These are phyloP conservation scores for Verbena officinalis DNA, from an alignment of 257 asterid genomes.

Conservation along the genomic window DNA sequence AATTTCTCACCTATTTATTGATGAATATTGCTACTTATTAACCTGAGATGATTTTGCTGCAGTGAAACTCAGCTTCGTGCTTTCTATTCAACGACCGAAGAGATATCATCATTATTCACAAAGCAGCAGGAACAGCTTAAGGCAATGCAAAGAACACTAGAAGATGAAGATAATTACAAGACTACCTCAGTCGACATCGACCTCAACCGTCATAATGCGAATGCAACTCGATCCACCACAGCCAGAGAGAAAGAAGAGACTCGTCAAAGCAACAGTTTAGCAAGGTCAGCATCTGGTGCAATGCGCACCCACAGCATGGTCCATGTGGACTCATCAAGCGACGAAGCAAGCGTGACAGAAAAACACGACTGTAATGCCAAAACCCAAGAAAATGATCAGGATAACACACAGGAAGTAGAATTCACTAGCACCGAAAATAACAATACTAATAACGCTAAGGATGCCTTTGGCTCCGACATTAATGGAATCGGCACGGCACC, in stretches of 20 bases:
- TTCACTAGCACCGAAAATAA: conserved; percentile 43
- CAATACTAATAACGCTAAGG: conserved; percentile 40
- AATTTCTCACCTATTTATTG: background rate
- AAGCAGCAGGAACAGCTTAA: conserved; percentile 97
- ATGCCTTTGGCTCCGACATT: conserved; percentile 84
- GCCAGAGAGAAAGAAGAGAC: conserved; percentile 43
- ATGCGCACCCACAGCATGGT: conserved; percentile 39
- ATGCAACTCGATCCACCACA: conserved; percentile 26
- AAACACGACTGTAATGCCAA: conserved; percentile 72
- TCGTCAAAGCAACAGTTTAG: conserved; percentile 35
- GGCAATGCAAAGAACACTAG: conserved; percentile 93
- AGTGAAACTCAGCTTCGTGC: conserved; percentile 98
- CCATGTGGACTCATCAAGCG: conserved; percentile 53
- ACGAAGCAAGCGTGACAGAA: conserved; percentile 77
- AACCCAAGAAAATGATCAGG: conserved; percentile 55
- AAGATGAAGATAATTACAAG: conserved; percentile 84
- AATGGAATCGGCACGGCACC: conserved; percentile 55
- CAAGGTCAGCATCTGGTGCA: conserved; percentile 40
- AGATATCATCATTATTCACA: conserved; percentile 71
- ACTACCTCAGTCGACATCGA: conserved; percentile 69
- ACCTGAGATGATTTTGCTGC: conserved; percentile 35
- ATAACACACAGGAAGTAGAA: conserved; percentile 82
- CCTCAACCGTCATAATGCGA: conserved; percentile 44
- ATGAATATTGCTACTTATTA: conserved; percentile 18
- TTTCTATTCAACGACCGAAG: conserved; percentile 97